These are phyloP conservation scores for Beta lomatogona DNA, from an alignment of 179 eudicot species.

Conservation along the genomic window DNA sequence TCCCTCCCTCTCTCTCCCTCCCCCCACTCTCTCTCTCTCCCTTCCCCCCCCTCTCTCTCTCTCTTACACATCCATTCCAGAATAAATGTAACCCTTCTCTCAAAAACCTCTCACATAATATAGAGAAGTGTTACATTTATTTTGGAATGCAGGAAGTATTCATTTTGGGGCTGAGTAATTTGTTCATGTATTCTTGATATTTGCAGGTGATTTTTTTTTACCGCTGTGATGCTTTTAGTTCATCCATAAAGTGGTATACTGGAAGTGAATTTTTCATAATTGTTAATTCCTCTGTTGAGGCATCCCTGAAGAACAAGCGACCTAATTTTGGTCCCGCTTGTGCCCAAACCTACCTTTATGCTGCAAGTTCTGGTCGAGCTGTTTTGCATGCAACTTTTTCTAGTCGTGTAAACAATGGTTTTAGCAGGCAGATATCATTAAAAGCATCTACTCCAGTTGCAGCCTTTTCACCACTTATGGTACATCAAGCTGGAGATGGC, in stretches of 20 bases:
- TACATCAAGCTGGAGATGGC: constrained; percentile 81
- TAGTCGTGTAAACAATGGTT: constrained; percentile 43
- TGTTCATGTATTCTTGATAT: constrained; percentile 16
- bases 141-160: too few relatives aligned
- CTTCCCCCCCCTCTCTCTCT: too few relatives aligned
- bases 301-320: constrained; percentile 35
- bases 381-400: constrained; percentile 62
- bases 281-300: constrained; percentile 49
- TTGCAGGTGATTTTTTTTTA: constrained; percentile 65
- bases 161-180: neutral
- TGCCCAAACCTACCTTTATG: constrained; percentile 58
- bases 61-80: too few relatives aligned
- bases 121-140: too few relatives aligned
- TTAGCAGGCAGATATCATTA: constrained; percentile 45
- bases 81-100: too few relatives aligned
- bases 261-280: constrained; percentile 63
- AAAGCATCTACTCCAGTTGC: constrained; percentile 66
- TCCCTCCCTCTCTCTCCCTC: too few relatives aligned
- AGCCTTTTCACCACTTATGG: constrained; percentile 63
- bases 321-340: constrained; percentile 53
- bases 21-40: too few relatives aligned
- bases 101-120: too few relatives aligned
- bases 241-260: constrained; percentile 62
- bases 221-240: constrained; percentile 79
- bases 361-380: constrained; percentile 57